phyloP scores from a whole-genome alignment of 768 basidiomycete genomes.

The Lactifluus echinatus region DNA sequence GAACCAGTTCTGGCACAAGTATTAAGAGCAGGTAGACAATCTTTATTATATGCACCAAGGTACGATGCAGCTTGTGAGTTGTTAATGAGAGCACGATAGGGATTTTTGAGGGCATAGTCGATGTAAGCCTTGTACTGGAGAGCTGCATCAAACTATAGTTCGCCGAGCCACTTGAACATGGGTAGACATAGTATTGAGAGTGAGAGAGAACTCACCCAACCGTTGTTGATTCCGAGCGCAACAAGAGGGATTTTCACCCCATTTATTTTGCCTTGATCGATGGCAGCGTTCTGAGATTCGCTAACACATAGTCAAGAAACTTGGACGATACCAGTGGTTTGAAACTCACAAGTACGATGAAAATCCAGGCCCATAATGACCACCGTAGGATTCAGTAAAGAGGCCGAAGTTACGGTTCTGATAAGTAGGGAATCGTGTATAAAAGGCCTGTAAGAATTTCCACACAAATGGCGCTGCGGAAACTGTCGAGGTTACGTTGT shows the following conservation, averaged over 20 bases:
- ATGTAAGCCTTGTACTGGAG: conserved; percentile 44
- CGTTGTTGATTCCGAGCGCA: background rate
- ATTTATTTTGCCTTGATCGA: background rate
- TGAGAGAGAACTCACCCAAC: background rate
- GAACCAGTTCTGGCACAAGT: conserved; percentile 37
- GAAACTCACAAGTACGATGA: background rate
- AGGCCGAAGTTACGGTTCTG: conserved; percentile 35
- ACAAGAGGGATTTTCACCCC: background rate
- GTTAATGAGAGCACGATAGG: conserved; percentile 18
- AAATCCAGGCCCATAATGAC: conserved; percentile 25
- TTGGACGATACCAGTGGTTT: background rate
- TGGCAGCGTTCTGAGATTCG: background rate
- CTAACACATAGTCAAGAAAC: background rate
- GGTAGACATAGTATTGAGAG: background rate
- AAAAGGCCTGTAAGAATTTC: background rate
- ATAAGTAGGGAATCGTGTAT: conserved; percentile 33
- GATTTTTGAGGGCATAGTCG: conserved; percentile 38
- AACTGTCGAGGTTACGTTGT: background rate
- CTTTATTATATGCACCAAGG: conserved; percentile 14
- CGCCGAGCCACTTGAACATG: background rate
- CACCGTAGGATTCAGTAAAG: conserved; percentile 42
- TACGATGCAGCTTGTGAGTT: background rate
- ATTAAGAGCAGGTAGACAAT: conserved; percentile 39
- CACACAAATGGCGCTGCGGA: background rate
- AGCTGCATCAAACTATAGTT: conserved; percentile 19